Percentiles rank a stretch among this genome's conserved stretches.
Conservation (phyloP, 2,329 filamentous ascomycete species). For the Fusarium ramigenum region DNA sequence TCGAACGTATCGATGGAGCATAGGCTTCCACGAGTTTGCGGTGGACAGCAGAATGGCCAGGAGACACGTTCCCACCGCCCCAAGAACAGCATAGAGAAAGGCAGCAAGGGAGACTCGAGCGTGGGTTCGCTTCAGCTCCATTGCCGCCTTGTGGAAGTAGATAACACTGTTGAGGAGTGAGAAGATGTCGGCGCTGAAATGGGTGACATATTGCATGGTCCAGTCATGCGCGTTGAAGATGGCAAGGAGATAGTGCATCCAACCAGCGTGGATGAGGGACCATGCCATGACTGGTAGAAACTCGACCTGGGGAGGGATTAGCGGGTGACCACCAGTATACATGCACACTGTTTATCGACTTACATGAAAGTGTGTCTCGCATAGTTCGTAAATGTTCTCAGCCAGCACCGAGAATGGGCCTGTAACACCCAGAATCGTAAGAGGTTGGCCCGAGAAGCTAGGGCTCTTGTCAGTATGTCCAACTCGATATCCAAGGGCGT, state of each 20-base stretch:
- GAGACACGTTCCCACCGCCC: constrained; percentile 70
- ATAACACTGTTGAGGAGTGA: constrained; percentile 73
- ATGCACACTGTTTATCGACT: constrained; percentile 11
- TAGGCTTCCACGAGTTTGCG: constrained; percentile 67
- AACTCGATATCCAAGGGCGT: neutral
- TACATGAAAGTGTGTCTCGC: constrained; percentile 63
- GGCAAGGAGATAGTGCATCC: constrained; percentile 72
- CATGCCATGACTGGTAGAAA: constrained; percentile 76
- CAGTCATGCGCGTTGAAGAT: constrained; percentile 75
- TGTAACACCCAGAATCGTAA: constrained; percentile 73
- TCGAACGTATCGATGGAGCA: constrained; percentile 69
- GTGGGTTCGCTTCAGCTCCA: constrained; percentile 70
- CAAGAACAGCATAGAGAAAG: constrained; percentile 72
- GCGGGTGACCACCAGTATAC: neutral
- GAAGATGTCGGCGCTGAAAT: constrained; percentile 73
- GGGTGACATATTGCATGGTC: constrained; percentile 76
- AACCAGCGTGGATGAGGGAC: constrained; percentile 71
- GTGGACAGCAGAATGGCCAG: constrained; percentile 69
- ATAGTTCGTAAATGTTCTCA: constrained; percentile 71
- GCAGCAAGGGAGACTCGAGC: constrained; percentile 65
- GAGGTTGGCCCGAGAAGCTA: constrained; percentile 66
- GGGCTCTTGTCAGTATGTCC: neutral
- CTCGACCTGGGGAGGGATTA: constrained; percentile 50
- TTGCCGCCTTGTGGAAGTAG: constrained; percentile 73
- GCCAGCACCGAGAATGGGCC: constrained; percentile 74